Evolutionary conservation across 2,329 filamentous ascomycete genomes (phyloP).

Genomic region (Neonectria faginata): DNA sequence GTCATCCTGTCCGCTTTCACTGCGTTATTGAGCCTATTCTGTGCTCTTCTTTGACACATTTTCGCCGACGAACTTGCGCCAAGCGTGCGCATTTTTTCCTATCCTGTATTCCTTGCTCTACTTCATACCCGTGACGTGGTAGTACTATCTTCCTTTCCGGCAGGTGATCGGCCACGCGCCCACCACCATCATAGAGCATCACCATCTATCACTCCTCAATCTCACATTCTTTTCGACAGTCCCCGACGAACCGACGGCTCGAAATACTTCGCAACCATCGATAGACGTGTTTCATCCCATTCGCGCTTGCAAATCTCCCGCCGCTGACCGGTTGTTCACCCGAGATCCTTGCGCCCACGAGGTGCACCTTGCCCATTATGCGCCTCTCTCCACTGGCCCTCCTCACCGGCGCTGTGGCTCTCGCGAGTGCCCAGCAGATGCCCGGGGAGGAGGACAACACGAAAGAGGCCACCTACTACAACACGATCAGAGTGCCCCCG

Average conservation of each 20-base stretch:
- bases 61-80: constrained; percentile 23
- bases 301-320: neutral
- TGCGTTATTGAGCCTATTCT: constrained; percentile 13
- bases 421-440: constrained; percentile 45
- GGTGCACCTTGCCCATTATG: constrained; percentile 44
- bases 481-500: constrained; percentile 74
- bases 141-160: constrained; percentile 24
- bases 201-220: constrained; percentile 1
- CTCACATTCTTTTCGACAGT: neutral
- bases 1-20: constrained; percentile 16
- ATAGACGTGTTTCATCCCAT: constrained; percentile 4
- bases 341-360: constrained; percentile 15
- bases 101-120: constrained; percentile 24
- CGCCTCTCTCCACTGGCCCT: constrained; percentile 56
- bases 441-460: constrained; percentile 47
- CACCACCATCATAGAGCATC: constrained; percentile 20
- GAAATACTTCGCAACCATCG: neutral
- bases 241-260: too few species aligned
- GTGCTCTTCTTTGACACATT: constrained; percentile 6
- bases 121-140: constrained; percentile 29
- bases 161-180: constrained; percentile 28
- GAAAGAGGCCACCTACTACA: constrained; percentile 68
- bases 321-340: neutral
- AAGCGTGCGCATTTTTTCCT: constrained; percentile 22
- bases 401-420: constrained; percentile 57